Percentiles rank a stretch among this genome's conserved stretches.
Evolutionary conservation across 805 yeast genomes (phyloP).

Genomic region (Yarrowia sp.): DNA sequence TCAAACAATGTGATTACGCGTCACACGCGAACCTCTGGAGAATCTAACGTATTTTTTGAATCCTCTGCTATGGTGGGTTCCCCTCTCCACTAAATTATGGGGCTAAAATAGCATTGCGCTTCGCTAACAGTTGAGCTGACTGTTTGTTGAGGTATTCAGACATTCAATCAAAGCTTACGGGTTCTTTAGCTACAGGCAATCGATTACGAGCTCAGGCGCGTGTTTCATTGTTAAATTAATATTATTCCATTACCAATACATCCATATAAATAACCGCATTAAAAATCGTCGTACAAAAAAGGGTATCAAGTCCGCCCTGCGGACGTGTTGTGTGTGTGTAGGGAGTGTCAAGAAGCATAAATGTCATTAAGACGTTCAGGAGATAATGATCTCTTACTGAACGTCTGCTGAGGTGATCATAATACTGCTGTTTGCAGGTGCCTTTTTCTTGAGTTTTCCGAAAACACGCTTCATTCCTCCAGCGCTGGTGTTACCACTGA

Average conservation of each 20-base stretch:
- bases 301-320: conserved; percentile 4
- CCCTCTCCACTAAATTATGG: too few species aligned
- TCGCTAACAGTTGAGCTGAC: too few species aligned
- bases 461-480: conserved; percentile 25
- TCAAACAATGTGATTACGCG: background rate
- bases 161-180: too few species aligned
- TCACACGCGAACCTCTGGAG: background rate
- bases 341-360: conserved; percentile 19
- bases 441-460: conserved; percentile 24
- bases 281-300: conserved; percentile 9
- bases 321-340: background rate
- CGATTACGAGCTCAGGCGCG: too few species aligned
- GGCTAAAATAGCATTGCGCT: too few species aligned
- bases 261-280: conserved; percentile 18
- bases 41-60: too few species aligned
- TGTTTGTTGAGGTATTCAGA: too few species aligned
- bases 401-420: conserved; percentile 25
- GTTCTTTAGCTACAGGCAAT: too few species aligned
- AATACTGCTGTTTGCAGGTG: conserved; percentile 17
- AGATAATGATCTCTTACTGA: background rate
- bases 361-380: background rate
- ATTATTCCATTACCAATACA: conserved; percentile 13
- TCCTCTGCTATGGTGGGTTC: too few species aligned
- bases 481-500: background rate
- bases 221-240: background rate